Evolutionary conservation across 805 yeast species (phyloP).

Genomic region (Saccharomyces eubayanus): DNA sequence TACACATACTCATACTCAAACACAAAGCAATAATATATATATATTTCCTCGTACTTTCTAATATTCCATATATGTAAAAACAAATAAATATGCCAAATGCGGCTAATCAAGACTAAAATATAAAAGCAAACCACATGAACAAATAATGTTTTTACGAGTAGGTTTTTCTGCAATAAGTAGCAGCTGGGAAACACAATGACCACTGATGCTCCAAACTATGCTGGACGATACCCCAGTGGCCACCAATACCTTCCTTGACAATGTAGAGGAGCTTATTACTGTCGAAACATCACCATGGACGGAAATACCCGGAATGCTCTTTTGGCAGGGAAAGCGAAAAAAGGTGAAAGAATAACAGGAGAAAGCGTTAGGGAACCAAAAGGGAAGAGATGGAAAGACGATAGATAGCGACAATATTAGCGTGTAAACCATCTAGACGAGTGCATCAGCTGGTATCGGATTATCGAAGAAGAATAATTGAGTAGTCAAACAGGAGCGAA

Average conservation of each 20-base stretch:
- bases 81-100: not conserved
- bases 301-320: not conserved
- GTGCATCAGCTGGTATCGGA: constrained; percentile 77
- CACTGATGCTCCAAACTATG: too few relatives aligned
- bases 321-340: not conserved
- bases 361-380: not conserved
- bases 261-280: not conserved
- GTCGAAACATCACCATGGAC: not conserved
- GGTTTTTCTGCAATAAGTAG: too few relatives aligned
- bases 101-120: not conserved
- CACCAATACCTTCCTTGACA: not conserved
- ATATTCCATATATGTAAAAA: not conserved
- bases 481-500: not conserved
- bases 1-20: not conserved
- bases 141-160: not conserved
- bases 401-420: not conserved
- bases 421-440: constrained; percentile 20
- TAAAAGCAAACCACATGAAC: not conserved
- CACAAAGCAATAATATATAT: not conserved
- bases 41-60: not conserved
- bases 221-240: too few relatives aligned
- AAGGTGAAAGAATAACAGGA: not conserved
- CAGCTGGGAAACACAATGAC: too few relatives aligned
- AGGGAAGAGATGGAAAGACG: not conserved
- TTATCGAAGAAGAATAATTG: not conserved